phyloP scores from a whole-genome alignment of 345 rosid genomes.

The Alliaria petiolata region DNA sequence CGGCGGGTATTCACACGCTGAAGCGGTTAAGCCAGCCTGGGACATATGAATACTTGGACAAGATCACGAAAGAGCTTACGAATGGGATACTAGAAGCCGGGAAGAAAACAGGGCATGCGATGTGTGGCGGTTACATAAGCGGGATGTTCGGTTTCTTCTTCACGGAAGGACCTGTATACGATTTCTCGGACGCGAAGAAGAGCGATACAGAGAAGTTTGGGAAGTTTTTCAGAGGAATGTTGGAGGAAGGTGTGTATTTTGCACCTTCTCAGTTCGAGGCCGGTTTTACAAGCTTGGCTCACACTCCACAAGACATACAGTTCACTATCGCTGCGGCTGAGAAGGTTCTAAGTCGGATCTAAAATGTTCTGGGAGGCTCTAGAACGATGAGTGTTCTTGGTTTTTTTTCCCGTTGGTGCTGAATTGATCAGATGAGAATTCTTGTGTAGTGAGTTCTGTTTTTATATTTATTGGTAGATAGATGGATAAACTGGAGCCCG shows the following conservation, averaged over 20 bases:
- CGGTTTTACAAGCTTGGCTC: slow-evolving; percentile 86
- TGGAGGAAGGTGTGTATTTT: slow-evolving; percentile 75
- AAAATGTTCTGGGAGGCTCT: slow-evolving; percentile 22
- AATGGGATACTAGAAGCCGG: slow-evolving; percentile 64
- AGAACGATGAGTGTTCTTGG: background rate
- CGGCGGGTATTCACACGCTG: slow-evolving; percentile 70
- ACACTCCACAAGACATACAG: slow-evolving; percentile 56
- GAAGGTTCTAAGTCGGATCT: slow-evolving; percentile 52
- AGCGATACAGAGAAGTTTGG: slow-evolving; percentile 68
- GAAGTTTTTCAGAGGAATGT: slow-evolving; percentile 61
- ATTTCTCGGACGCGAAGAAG: slow-evolving; percentile 68
- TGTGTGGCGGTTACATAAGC: slow-evolving; percentile 61
- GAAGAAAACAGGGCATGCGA: slow-evolving; percentile 69
- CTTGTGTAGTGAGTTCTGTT: background rate
- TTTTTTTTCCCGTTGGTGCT: background rate
- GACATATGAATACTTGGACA: slow-evolving; percentile 60
- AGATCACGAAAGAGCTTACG: slow-evolving; percentile 55
- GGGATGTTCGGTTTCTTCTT: slow-evolving; percentile 94
- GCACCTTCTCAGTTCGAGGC: slow-evolving; percentile 88
- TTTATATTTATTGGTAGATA: background rate
- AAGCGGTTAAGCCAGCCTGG: slow-evolving; percentile 61
- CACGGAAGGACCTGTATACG: slow-evolving; percentile 65
- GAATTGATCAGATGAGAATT: background rate
- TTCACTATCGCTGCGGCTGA: slow-evolving; percentile 66
- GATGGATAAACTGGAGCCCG: background rate